These are phyloP conservation scores for Coemansia sp. DNA, from an alignment of 192 early-diverging fungal genomes.

Conservation along the genomic window DNA sequence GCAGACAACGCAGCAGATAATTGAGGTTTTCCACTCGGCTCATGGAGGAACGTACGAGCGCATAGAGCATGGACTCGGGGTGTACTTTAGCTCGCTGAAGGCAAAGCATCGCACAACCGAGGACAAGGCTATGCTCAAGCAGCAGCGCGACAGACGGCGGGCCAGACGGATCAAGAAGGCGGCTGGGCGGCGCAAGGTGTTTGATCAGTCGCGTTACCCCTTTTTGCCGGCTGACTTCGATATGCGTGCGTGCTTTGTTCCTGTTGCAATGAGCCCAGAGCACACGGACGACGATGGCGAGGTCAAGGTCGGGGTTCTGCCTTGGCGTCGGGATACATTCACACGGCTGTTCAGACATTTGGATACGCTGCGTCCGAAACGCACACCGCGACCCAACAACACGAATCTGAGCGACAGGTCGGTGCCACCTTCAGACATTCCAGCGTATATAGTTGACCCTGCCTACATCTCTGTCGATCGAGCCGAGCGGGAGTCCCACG, in stretches of 20 bases:
- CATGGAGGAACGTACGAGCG: constrained; percentile 42
- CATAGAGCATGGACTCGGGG: constrained; percentile 52
- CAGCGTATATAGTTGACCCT: constrained; percentile 36
- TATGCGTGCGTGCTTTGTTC: constrained; percentile 33
- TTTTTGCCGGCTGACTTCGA: constrained; percentile 42
- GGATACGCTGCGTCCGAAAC: constrained; percentile 50
- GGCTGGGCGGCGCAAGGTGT: constrained; percentile 43
- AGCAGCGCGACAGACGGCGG: constrained; percentile 51
- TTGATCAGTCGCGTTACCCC: constrained; percentile 43
- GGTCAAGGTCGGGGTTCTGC: constrained; percentile 45
- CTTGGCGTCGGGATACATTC: constrained; percentile 39
- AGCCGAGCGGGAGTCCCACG: constrained; percentile 6
- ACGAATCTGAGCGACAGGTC: constrained; percentile 22
- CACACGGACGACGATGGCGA: constrained; percentile 53
- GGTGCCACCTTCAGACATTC: constrained; percentile 38
- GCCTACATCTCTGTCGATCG: constrained; percentile 31
- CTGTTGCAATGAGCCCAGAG: constrained; percentile 49
- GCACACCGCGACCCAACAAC: constrained; percentile 40
- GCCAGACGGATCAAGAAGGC: constrained; percentile 50
- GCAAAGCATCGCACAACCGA: constrained; percentile 52
- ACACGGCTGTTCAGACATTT: constrained; percentile 41
- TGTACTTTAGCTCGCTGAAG: constrained; percentile 55
- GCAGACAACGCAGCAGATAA: constrained; percentile 43
- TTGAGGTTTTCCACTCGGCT: constrained; percentile 26
- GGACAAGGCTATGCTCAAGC: constrained; percentile 54